Conservation (phyloP, 2,329 filamentous ascomycete genomes). For the Thermothelomyces thermophilus region DNA sequence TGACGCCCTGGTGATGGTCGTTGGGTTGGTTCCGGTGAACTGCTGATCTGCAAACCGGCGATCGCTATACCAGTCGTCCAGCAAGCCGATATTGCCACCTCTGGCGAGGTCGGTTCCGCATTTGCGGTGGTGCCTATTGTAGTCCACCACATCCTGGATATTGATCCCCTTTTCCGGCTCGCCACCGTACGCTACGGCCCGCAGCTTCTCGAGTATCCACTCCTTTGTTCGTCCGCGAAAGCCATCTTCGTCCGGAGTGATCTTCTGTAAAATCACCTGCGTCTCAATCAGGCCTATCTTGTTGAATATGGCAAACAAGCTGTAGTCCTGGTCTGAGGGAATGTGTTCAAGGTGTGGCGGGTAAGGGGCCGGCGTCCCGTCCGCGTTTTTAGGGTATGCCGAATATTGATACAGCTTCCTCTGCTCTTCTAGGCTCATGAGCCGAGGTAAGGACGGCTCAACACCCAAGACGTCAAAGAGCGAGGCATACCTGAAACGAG, state of each 20-base stretch:
- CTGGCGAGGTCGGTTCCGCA: constrained; percentile 31
- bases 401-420: constrained; percentile 28
- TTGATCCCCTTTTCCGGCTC: constrained; percentile 27
- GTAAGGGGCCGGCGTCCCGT: constrained; percentile 27
- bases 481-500: constrained; percentile 27
- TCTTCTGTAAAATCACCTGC: constrained; percentile 28
- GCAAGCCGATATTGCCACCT: constrained; percentile 31
- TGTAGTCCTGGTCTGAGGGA: constrained; percentile 25
- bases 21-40: constrained; percentile 39
- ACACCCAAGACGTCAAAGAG: constrained; percentile 31
- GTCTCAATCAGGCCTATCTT: constrained; percentile 29
- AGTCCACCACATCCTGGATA: constrained; percentile 30
- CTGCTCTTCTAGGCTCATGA: constrained; percentile 27
- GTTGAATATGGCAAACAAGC: constrained; percentile 29
- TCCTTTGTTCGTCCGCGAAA: constrained; percentile 29
- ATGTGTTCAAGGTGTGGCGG: constrained; percentile 30
- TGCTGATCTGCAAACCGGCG: constrained; percentile 39
- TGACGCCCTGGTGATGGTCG: constrained; percentile 38
- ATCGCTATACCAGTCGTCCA: constrained; percentile 38
- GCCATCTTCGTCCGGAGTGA: constrained; percentile 29
- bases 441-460: constrained; percentile 30
- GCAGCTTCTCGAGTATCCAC: constrained; percentile 27
- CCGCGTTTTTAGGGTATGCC: constrained; percentile 24
- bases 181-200: constrained; percentile 25
- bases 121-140: constrained; percentile 33